Evolutionary conservation across 2,329 filamentous ascomycete genomes (phyloP).

Genomic region (Aspergillus quadrilineatus): DNA sequence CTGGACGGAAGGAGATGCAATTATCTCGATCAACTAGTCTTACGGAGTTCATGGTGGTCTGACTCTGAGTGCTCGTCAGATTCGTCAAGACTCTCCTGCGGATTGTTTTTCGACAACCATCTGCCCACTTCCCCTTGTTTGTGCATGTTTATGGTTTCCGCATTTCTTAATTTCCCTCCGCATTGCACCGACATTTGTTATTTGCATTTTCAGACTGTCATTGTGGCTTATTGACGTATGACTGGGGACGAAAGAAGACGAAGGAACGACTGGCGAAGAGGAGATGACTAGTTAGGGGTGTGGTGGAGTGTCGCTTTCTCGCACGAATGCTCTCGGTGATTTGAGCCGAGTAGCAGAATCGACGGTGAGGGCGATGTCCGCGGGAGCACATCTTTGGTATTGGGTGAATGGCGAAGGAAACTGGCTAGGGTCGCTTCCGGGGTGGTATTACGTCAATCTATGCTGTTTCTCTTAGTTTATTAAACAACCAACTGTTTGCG

Average conservation of each 20-base stretch:
- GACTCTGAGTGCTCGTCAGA: constrained; percentile 23
- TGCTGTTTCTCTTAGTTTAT: constrained; percentile 22
- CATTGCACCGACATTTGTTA: constrained; percentile 3
- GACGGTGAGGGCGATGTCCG: constrained; percentile 9
- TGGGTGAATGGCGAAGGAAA: constrained; percentile 41
- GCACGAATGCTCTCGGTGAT: constrained; percentile 11
- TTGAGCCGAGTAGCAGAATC: constrained; percentile 13
- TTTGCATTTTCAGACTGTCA: constrained; percentile 20
- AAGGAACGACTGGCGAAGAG: constrained; percentile 24
- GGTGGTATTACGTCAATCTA: constrained; percentile 45
- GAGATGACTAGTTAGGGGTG: constrained; percentile 17
- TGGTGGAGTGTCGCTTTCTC: constrained; percentile 17
- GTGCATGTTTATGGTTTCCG: constrained; percentile 13
- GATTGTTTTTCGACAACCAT: constrained; percentile 16
- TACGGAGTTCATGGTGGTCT: constrained; percentile 21
- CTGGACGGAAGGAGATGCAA: constrained; percentile 35
- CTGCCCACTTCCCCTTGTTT: constrained; percentile 16
- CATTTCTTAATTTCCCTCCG: constrained; percentile 14
- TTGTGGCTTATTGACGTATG: constrained; percentile 29
- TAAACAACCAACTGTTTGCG: constrained; percentile 15
- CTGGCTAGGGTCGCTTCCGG: constrained; percentile 50
- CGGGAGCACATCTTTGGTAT: constrained; percentile 16
- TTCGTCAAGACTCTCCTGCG: constrained; percentile 17
- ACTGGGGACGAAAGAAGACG: constrained; percentile 26
- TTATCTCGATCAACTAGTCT: constrained; percentile 27